A percentile compares a stretch with the other conserved stretches of the same genome.
These are phyloP conservation scores for Citrus mangshanensis DNA, from an alignment of 345 rosid species.

Conservation along the genomic window DNA sequence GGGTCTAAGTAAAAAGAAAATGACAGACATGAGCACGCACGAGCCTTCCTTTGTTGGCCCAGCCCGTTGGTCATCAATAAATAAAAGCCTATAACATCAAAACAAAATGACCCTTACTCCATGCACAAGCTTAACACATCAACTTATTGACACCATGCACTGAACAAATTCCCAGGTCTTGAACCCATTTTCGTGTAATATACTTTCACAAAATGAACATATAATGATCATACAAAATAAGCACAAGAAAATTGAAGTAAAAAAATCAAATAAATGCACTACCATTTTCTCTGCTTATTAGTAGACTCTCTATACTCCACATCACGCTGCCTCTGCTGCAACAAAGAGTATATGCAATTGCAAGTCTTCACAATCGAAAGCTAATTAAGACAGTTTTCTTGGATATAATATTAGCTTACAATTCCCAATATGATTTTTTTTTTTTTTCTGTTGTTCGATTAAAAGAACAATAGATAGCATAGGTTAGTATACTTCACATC, in stretches of 20 bases:
- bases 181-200: background rate
- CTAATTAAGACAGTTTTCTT: slow-evolving; percentile 22
- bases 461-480: background rate
- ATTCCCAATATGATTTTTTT: background rate
- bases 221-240: background rate
- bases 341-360: slow-evolving; percentile 85
- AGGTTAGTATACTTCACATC: too few species aligned
- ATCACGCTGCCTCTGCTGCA: slow-evolving; percentile 91
- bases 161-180: background rate
- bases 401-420: background rate
- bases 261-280: background rate
- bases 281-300: slow-evolving; percentile 92
- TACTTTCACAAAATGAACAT: background rate
- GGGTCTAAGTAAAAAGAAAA: too few species aligned
- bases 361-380: slow-evolving; percentile 93
- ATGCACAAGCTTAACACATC: background rate
- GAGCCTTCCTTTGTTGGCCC: accelerated
- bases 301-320: slow-evolving; percentile 90
- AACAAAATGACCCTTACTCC: background rate
- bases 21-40: too few species aligned
- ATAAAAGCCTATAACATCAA: slow-evolving; percentile 42
- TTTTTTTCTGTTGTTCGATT: background rate
- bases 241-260: background rate
- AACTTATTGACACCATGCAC: background rate
- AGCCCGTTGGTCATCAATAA: background rate